Evolutionary conservation across 176 grass and related monocot genomes (phyloP), one percentile per base, ranked within the genome.

Genomic region (Triticum urartu): DNA sequence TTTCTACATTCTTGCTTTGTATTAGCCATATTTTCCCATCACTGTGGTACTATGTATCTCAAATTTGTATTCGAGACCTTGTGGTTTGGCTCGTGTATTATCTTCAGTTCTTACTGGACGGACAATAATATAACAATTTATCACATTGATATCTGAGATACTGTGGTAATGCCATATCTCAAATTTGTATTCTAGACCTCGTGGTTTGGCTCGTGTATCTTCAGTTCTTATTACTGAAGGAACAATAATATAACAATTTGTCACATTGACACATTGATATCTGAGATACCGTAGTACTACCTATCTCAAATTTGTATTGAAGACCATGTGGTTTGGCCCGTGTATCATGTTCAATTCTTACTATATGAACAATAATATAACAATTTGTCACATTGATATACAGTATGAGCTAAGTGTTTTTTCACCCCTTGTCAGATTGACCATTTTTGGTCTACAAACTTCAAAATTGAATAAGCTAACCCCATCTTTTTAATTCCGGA

Each of bases 51-150:
- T 75, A 1, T 86, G 45, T 74, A 58, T 80, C 75, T 86, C 71
- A 45, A 35, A 58, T 35, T 35, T 81, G 20, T 81, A 61, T 75
- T 59, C 33, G 25, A 64, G 34, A 42, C 24, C 18, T 30, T 68
- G 64, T 83, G 75, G 78, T 89, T 78, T 81, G 61, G 68, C 30
- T 36, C 76, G 21, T 79, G 87, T 86, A 85, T 39, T 64, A 76
- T 58, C 30, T 89, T 74, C 25, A 28, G 21, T 83, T 92, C 7
- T 59, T 26, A 21, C 40, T 32, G 8, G 25, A 73, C 11, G 9
- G 17, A 70, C 2, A 78, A 86, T 64, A 73, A 64, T 63, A 78
- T 48, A 7, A 12, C 17, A 56, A 56, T 77, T 77, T 56, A 7
- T 56, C 40, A 66, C 8, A 66, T 59, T 9, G 18, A 59, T 59